Percentiles rank a stretch among this genome's conserved stretches.
phyloP scores from a whole-genome alignment of 768 basidiomycete species.

The Termitomyces eurrhizus region DNA sequence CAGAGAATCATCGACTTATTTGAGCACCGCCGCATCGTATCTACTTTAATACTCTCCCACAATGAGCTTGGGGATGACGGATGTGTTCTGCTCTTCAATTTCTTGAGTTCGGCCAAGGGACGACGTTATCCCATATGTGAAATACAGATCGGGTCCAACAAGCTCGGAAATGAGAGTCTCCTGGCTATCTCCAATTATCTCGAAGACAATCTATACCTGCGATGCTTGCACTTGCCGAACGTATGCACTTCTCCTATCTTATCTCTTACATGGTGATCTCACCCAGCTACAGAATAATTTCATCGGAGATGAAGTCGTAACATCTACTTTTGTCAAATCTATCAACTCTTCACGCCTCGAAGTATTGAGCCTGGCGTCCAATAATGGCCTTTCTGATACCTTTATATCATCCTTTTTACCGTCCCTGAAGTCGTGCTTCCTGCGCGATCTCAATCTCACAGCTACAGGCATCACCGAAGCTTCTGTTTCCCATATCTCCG shows the following conservation, averaged over 20 bases:
- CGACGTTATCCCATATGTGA: constrained; percentile 43
- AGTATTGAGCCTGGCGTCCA: constrained; percentile 47
- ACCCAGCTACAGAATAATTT: constrained; percentile 19
- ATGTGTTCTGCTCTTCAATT: constrained; percentile 49
- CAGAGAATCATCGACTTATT: constrained; percentile 45
- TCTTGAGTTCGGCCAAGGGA: constrained; percentile 47
- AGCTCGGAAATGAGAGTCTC: constrained; percentile 52
- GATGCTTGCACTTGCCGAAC: constrained; percentile 52
- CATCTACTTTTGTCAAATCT: constrained; percentile 39
- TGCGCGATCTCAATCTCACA: constrained; percentile 56
- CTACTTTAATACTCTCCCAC: constrained; percentile 50
- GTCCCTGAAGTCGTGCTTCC: constrained; percentile 38
- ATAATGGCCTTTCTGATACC: constrained; percentile 43
- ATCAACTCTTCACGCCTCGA: constrained; percentile 53
- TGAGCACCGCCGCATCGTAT: constrained; percentile 40
- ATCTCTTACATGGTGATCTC: not conserved
- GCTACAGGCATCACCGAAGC: constrained; percentile 41
- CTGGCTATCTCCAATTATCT: constrained; percentile 51
- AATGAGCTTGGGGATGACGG: constrained; percentile 59
- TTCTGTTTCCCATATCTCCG: constrained; percentile 37
- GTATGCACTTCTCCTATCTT: constrained; percentile 31
- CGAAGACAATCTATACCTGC: constrained; percentile 38
- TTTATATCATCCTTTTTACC: constrained; percentile 51
- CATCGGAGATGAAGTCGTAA: constrained; percentile 30
- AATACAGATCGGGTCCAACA: constrained; percentile 55